Conservation (phyloP, 2,329 filamentous ascomycete species). For the Cladosporium sp. region DNA sequence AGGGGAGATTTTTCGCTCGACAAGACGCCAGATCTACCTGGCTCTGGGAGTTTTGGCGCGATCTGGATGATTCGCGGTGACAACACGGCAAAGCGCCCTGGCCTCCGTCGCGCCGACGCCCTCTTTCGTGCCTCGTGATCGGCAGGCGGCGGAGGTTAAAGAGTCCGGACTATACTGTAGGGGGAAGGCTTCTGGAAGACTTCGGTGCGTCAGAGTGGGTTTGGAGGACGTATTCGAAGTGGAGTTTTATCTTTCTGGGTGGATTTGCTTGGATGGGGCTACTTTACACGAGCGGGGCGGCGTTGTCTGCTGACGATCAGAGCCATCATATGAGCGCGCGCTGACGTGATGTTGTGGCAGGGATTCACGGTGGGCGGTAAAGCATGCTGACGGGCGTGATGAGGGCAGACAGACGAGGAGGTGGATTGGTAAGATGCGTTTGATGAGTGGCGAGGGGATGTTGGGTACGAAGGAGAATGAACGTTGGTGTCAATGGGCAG, state of each 20-base stretch:
- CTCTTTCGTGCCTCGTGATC: constrained; percentile 4
- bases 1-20: neutral
- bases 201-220: constrained; percentile 6
- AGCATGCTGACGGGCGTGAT: neutral
- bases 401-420: too few relatives aligned
- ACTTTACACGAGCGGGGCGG: neutral
- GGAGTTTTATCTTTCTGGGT: too few relatives aligned
- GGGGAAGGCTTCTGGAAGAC: constrained; percentile 9
- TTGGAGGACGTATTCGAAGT: too few relatives aligned
- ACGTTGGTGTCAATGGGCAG: constrained; percentile 8
- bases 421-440: too few relatives aligned
- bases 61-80: constrained; percentile 8
- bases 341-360: constrained; percentile 1
- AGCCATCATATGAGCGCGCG: neutral
- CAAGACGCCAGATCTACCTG: neutral
- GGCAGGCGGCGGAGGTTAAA: too few relatives aligned
- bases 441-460: neutral
- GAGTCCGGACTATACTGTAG: too few relatives aligned
- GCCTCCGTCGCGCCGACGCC: neutral
- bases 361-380: neutral
- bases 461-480: constrained; percentile 2
- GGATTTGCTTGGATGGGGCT: too few relatives aligned
- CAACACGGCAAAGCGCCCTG: too few relatives aligned
- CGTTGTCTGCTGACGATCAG: constrained; percentile 9
- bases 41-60: neutral